Base-by-base conservation (phyloP, 106 monocot genomes). In the Acorus calamus region DNA sequence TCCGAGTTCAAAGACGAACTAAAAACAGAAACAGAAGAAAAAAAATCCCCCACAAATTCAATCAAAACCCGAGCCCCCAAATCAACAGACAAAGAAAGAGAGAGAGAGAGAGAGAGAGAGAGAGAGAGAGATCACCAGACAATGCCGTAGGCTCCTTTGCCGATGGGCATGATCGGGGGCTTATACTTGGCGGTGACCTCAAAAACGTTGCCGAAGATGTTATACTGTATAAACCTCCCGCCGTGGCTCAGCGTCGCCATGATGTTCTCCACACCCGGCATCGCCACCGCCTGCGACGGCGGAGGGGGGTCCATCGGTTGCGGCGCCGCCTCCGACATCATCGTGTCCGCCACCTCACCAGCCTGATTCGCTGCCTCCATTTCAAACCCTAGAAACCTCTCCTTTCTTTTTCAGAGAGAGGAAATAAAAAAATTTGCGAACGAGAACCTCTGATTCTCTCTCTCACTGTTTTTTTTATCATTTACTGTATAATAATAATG, bases 121-220 rank as follows among this genome's bases (percentile, higher is more conserved):
- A 4, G 4, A 49, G 57, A 67, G 50, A 51, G 0, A 56, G 28
- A 59, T 60, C 79, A 98, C 96, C 91, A 98, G 51, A 98, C 96
- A 61, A 98, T 98, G 42, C 96, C 96, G 56, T 98, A 98, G 11
- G 96, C 96, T 11, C 96, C 96, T 42, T 83, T 78, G 9, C 96
- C 96, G 48, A 91, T 91, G n/a, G 96, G 96, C 87, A 91, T 81
- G 64, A 98, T 81, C 44, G 96, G 96, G 4, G 91, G 87, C 61
- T 64, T 87, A 70, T 98, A 98, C 74, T 91, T 91, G 44, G 74
- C 66, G 9, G 91, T 76, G 74, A 98, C 83, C 77, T 98, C 96
- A 55, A 98, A 91, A 41, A 78, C 4, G 56, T 85, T 87, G 3
- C 81, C 83, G 68, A 91, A 98, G 47, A 98, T 85, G 64, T 91